Evolutionary conservation across 2,329 filamentous ascomycete genomes (phyloP).

Genomic region (Claviceps humidiphila): DNA sequence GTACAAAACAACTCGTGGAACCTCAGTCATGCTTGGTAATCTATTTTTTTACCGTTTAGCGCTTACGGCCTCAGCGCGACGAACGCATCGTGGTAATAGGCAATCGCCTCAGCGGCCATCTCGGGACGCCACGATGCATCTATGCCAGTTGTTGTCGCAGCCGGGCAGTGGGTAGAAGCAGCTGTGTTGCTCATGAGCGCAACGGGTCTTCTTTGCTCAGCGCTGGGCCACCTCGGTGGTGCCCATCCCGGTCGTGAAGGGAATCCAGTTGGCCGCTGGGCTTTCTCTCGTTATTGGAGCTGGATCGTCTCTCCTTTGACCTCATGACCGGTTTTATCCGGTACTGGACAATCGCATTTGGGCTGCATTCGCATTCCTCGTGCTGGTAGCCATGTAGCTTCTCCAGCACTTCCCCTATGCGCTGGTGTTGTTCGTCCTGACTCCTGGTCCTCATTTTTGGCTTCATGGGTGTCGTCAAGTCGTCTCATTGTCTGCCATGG

Average conservation of each 20-base stretch:
- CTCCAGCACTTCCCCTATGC: conserved; percentile 64
- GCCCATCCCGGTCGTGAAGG: conserved; percentile 80
- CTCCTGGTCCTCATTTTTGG: conserved; percentile 50
- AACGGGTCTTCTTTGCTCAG: conserved; percentile 58
- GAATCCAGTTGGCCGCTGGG: conserved; percentile 87
- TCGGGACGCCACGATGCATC: conserved; percentile 41
- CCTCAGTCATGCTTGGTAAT: too few species aligned
- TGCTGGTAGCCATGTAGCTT: conserved; percentile 55
- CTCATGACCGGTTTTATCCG: conserved; percentile 54
- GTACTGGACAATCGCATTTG: conserved; percentile 68
- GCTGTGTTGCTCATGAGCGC: conserved; percentile 64
- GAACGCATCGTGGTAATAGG: conserved; percentile 26
- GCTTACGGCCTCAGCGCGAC: not conserved
- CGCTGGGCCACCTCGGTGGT: conserved; percentile 53
- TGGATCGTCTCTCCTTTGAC: conserved; percentile 52
- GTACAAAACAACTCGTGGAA: too few species aligned
- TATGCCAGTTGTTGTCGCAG: conserved; percentile 56
- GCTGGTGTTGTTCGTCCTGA: conserved; percentile 51
- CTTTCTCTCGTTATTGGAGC: conserved; percentile 74
- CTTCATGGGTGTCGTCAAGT: conserved; percentile 22
- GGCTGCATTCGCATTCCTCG: conserved; percentile 59
- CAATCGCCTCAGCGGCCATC: conserved; percentile 85
- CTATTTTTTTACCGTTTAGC: too few species aligned
- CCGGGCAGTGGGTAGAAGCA: conserved; percentile 57
- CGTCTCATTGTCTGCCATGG: conserved; percentile 29